A percentile compares a stretch with the other conserved stretches of the same genome.
Conservation (phyloP, 163 green algal genomes). For the Scenedesmus sp. region DNA sequence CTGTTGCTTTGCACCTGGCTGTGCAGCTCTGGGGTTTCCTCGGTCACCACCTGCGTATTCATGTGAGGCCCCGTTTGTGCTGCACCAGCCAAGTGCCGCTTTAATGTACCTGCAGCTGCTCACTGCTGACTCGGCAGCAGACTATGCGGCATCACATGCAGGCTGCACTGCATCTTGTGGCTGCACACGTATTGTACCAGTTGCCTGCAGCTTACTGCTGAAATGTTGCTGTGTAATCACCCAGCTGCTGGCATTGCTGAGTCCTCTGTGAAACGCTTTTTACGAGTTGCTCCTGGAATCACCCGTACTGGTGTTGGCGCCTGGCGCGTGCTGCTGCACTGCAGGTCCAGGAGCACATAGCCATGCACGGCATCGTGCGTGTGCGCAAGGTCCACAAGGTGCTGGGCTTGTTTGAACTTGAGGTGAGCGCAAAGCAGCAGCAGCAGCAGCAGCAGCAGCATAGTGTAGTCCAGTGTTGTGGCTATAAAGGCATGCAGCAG, state of each 20-base stretch:
- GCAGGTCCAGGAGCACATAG: conserved; percentile 6
- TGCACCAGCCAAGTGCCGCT: no score
- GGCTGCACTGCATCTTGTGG: no score
- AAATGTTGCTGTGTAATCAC: no score
- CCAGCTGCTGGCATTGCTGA: no score
- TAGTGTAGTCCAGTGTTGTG: background rate
- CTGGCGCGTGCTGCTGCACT: background rate
- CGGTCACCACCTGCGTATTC: conserved; percentile 2
- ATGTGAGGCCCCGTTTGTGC: background rate
- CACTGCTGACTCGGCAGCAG: no score
- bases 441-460: background rate
- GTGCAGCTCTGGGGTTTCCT: background rate
- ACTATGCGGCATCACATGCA: no score
- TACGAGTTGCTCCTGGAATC: no score
- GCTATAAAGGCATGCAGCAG: no score
- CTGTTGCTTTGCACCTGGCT: background rate
- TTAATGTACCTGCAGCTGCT: no score
- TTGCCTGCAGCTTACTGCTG: no score
- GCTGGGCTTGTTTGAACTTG: background rate
- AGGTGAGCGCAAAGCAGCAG: background rate
- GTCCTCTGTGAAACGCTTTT: no score
- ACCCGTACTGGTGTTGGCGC: background rate
- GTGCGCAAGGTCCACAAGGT: background rate
- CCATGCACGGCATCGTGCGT: background rate
- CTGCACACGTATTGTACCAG: no score